Base-by-base conservation (phyloP, 768 basidiomycete species). In the Boletellus sp. region DNA sequence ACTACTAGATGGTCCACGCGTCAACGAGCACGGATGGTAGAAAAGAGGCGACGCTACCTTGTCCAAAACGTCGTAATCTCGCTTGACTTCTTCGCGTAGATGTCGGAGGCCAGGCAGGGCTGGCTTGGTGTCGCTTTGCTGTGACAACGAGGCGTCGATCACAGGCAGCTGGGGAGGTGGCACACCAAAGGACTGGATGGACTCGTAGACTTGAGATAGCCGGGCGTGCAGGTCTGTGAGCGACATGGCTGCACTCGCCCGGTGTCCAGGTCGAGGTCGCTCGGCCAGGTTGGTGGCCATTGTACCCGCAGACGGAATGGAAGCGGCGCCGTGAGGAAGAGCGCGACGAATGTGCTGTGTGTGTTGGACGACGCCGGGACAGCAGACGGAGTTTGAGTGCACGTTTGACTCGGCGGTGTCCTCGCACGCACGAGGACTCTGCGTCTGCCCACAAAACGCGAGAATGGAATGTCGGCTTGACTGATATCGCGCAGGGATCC, bases 1-100 rank as follows among this genome's bases (percentile, higher is more conserved):
- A 83, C 84, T 87, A 85, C 82, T 84, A 61, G 53, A 70, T 38
- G 47, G 53, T 19, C 33, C 42, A 41, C 50, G 40, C 51, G 31
- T 54, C 48, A 45, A 42, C 4, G 39, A 22, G 31, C 2, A 15
- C 22, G 13, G 7, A 17, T 7, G 3, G 34, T 38, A 42, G 23
- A n/a, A 31, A 12, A 31, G 35, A 5, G 11, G 15, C 8, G 22
- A 31, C 19, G 24, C 3, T 44, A 76, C 76, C 65, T 74, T 71
- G 20, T 75, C 65, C 10, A 76, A 54, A 4, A 66, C 62, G 23
- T 74, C 72, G 16, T 74, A 55, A 47, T 79, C 78, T n/a, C 72
- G 68, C 37, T 60, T 68, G 32, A 78, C 67, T n/a, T 73, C 63
- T 17, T 76, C 73, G 32, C 66, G 61, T 4, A 78, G 66, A 13